Evolutionary conservation across 2,329 filamentous ascomycete genomes (phyloP), one percentile per base, ranked within the genome.

Genomic region (Cladorrhinum sp.): DNA sequence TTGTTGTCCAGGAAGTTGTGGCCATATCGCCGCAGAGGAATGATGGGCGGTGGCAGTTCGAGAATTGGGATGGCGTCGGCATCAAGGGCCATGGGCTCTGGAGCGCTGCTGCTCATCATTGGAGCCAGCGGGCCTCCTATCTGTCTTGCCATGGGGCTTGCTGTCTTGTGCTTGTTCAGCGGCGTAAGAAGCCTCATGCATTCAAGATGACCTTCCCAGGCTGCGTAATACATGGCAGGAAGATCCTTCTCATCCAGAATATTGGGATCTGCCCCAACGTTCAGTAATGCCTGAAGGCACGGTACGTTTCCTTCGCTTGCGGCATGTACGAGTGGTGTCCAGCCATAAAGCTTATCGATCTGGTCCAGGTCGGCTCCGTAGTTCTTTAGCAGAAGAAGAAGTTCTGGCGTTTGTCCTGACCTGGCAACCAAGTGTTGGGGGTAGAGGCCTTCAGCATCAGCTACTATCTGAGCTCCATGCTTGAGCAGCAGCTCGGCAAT

Each of bases 1-100:
- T 98, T 99, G 27, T 92, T 96, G 71, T 99, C 95, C 36, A 99
- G 81, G 80, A 99, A 99, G 75, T 98, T 99, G 78, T 99, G 95
- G 16, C 95, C 95, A 69, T 99, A 99, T 68, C 95, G 85, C 67
- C 95, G 86, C 52, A 98, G 81, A 0, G 95, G 95, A 66, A 99
- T 97, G 65, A 99, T 98, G 0, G 95, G 95, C 20, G 95, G 95
- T 22, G 95, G 95, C 12, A 99, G 81, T 67, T 93, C 93, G 29
- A 99, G 86, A 65, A 92, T 86, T 1, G 95, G 95, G 59, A 99
- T 99, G 1, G 90, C 91, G 75, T 98, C 93, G 0, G 85, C 85
- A 68, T 96, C 92, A 62, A 90, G 79, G 10, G 85, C 82, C 80
- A 91, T 88, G 16, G 84, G 80, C 60, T 82, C 72, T 16, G 86